A percentile compares a stretch with the other conserved stretches of the same genome.
Conservation (phyloP, 148 eudicot genomes). For the Vaccinium corymbosum region DNA sequence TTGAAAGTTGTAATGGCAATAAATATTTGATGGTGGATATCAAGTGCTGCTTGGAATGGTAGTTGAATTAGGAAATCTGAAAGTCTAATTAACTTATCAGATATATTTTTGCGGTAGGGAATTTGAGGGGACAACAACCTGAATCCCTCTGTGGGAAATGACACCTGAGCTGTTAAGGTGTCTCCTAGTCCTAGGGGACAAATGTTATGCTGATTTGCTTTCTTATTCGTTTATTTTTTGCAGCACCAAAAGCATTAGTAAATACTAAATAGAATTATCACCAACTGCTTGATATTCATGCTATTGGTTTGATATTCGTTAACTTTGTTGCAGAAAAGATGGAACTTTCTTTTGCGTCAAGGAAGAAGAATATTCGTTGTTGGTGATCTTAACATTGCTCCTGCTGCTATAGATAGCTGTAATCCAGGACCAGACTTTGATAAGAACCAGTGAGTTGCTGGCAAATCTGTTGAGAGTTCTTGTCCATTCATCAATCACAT, state of each 20-base stretch:
- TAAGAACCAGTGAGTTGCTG: constrained; percentile 69
- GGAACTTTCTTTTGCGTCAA: constrained; percentile 66
- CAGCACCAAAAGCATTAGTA: not conserved
- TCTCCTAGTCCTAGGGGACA: not conserved
- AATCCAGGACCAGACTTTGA: constrained; percentile 90
- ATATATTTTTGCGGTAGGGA: not conserved
- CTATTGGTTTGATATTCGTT: constrained; percentile 21
- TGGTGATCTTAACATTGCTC: constrained; percentile 95
- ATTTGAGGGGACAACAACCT: not conserved
- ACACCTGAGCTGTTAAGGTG: not conserved
- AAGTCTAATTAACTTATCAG: not conserved
- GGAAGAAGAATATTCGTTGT: constrained; percentile 73
- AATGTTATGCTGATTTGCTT: not conserved
- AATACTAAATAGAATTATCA: not conserved
- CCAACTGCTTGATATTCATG: not conserved
- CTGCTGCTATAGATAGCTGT: constrained; percentile 84
- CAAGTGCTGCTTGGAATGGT: not conserved
- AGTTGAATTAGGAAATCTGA: not conserved
- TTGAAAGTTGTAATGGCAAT: not conserved
- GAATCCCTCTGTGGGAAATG: not conserved
- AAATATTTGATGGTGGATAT: not conserved
- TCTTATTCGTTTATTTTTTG: not conserved
- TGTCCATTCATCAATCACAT: not conserved
- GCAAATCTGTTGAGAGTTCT: not conserved
- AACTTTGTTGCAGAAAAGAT: constrained; percentile 77